A percentile compares a stretch with the other conserved stretches of the same genome.
Evolutionary conservation across 441 rosid genomes (phyloP).

Genomic region (Pelargonium australe): DNA sequence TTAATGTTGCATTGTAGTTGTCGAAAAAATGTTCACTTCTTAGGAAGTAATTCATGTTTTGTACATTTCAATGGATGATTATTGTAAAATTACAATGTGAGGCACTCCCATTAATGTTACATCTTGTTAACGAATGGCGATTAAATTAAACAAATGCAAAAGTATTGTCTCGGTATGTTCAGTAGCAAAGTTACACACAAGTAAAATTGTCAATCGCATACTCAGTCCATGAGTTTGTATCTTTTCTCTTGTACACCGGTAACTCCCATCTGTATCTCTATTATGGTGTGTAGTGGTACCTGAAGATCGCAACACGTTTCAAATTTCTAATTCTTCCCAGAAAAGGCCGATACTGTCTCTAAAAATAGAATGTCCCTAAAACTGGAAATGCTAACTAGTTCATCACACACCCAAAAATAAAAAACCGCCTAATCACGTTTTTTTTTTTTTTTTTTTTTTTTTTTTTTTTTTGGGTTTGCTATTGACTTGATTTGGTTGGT

Average conservation of each 20-base stretch:
- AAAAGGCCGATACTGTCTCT: neutral
- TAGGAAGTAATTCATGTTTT: neutral
- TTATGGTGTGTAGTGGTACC: conserved; percentile 1
- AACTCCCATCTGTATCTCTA: conserved; percentile 7
- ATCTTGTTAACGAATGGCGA: neutral
- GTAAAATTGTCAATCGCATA: neutral
- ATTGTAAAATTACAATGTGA: too few relatives aligned
- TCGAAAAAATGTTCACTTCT: neutral
- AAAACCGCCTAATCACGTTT: too few relatives aligned
- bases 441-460: too few relatives aligned
- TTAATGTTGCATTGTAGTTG: neutral
- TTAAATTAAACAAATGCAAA: neutral
- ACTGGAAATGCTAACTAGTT: neutral
- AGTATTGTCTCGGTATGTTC: neutral
- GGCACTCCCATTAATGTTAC: neutral
- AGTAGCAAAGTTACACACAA: neutral
- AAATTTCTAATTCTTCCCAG: neutral
- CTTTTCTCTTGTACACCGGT: neutral
- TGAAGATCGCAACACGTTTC: neutral
- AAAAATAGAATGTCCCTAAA: neutral
- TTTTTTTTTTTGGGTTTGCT: neutral
- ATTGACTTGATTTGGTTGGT: too few relatives aligned
- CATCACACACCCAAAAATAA: neutral
- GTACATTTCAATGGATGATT: too few relatives aligned
- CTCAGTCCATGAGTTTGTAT: conserved; percentile 4